Base-by-base conservation (phyloP, 345 rosid species). In the Boechera divaricarpa region DNA sequence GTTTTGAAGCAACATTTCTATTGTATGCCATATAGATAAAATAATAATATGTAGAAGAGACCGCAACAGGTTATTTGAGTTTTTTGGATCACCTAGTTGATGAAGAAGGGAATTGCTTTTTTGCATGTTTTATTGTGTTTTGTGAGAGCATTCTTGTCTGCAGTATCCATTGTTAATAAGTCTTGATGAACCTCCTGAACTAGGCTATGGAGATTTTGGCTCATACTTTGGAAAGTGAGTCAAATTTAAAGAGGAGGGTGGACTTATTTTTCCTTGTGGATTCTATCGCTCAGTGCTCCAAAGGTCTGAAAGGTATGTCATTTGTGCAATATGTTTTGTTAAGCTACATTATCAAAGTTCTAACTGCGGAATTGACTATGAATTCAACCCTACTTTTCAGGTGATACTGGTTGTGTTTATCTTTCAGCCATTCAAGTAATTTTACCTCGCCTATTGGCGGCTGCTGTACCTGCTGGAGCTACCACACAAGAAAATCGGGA, bases 201-300 rank as follows among this genome's bases (percentile, higher is more conserved):
- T 63, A 94, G 99, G 97, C 85, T 41, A 80, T 92, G 78, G 98
- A 92, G 69, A 82, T 86, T 73, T 66, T 95, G 48, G 88, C 86
- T 49, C 91, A 77, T 75, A 81, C 58, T 71, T 81, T 95, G 89
- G 99, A 95, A 78, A 73, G 80, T 21, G 99, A 92, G 75, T 80
- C 98, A 69, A 92, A 86, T 82, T 81, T 95, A 52, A 85, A 85
- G 71, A 85, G 83, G 85, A 88, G 91, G 78, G 94, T 95, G 42
- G 99, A 95, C 79, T 77, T 95, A 76, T 91, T 95, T 83, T 95
- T 95, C 79, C 98, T 92, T 60, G 94, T 95, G 70, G 99, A 95
- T 87, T 95, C 99, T 49, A 91, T 95, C 75, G 82, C 89, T 72
- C 99, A 92, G 74, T 91, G 91, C 72, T 87, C 98, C 78, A 89